phyloP scores from a whole-genome alignment of 805 yeast species.

The Cyberlindnera mycetangii region DNA sequence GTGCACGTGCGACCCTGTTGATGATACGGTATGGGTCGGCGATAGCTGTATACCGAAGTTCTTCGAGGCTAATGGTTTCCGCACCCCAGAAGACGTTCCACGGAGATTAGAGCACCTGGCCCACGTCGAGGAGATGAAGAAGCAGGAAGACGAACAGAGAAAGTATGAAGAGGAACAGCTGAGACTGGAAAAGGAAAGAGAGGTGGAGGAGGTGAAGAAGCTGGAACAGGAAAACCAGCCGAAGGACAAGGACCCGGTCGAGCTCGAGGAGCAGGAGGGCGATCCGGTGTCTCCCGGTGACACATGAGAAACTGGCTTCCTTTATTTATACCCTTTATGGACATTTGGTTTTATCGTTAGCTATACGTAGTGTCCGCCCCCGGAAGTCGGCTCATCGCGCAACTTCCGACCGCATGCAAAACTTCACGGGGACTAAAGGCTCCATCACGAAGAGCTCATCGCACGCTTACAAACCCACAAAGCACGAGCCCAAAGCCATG shows the following conservation, averaged over 20 bases:
- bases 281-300: constrained; percentile 8
- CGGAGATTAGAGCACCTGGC: constrained; percentile 2
- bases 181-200: constrained; percentile 9
- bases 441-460: neutral
- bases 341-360: neutral
- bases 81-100: constrained; percentile 15
- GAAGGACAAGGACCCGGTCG: constrained; percentile 26
- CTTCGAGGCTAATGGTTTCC: constrained; percentile 34
- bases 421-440: neutral
- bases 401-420: constrained; percentile 1
- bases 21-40: constrained; percentile 67
- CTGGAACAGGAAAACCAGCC: constrained; percentile 65
- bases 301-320: neutral
- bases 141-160: constrained; percentile 9
- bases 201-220: constrained; percentile 35
- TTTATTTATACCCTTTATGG: neutral
- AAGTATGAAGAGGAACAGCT: constrained; percentile 17
- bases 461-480: neutral
- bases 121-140: constrained; percentile 1
- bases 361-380: neutral
- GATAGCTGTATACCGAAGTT: constrained; percentile 60
- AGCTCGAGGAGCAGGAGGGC: constrained; percentile 13
- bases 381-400: constrained; percentile 2
- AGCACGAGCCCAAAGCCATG: constrained; percentile 7
- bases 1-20: constrained; percentile 72